Base-by-base conservation (phyloP, 2,329 filamentous ascomycete genomes). In the Verruconis gallopava region DNA sequence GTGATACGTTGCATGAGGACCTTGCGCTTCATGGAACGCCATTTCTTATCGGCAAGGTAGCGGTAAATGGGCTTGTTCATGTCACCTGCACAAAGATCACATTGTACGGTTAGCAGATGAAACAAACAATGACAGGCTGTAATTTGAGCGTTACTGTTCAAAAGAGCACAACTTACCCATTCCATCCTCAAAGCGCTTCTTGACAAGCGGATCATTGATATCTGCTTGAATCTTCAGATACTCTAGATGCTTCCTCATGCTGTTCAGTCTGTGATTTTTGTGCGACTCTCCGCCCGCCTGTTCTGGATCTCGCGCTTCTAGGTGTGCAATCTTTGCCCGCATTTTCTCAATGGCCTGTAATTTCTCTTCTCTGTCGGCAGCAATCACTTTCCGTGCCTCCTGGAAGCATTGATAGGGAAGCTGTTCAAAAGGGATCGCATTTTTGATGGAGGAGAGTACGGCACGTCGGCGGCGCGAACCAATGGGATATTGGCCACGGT, bases 351-450 rank as follows among this genome's bases (percentile, higher is more conserved):
- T 89, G 54, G 79, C 68, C 46, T 71, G 66, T 39, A 96, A 53
- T 67, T 94, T 96, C 63, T 89, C 75, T 49, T 78, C 68, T 32
- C 89, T 76, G 59, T 98, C 91, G 42, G 75, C 75, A 41, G 77
- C 71, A 43, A 98, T 68, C 38, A 96, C 64, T 58, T 85, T 84
- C 48, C 88, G 77, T 32, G 91, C 91, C 66, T 95, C 88, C 64
- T 98, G 91, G 67, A 96, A 98, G 63, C 85, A 91, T 71, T 96
- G 89, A 66, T 93, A 98, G 14, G 91, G 91, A 50, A 98, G 68
- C 58, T 89, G 82, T 67, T 94, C 85, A 57, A 98, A 95, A 19
- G 88, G 85, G 38, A 94, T 66, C 5, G 11, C 17, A 19, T 40
- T 34, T 5, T 4, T 19, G 11, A 35, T 35, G 12, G 43, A 45